A percentile compares a stretch with the other conserved stretches of the same genome.
Evolutionary conservation across 2,329 filamentous ascomycete species (phyloP).

Genomic region (Aspergillus uvarum): DNA sequence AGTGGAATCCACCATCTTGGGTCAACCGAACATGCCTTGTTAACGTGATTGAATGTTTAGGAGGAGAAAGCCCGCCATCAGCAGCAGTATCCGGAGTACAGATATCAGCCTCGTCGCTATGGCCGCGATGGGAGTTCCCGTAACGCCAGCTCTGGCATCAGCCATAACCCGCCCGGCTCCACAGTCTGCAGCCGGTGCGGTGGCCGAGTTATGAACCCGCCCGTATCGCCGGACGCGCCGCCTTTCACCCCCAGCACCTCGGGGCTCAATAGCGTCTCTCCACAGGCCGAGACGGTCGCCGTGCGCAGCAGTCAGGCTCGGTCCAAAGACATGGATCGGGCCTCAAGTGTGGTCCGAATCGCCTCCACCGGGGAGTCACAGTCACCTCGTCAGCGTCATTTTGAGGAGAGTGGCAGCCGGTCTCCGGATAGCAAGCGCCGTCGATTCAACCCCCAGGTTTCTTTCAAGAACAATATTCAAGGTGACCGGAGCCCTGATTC

Average conservation of each 20-base stretch:
- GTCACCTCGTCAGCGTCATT: constrained; percentile 26
- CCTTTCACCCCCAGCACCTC: constrained; percentile 39
- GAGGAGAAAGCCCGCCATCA: constrained; percentile 89
- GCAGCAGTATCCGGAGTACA: constrained; percentile 87
- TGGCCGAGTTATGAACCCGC: constrained; percentile 49
- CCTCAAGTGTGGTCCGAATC: constrained; percentile 27
- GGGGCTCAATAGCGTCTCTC: constrained; percentile 35
- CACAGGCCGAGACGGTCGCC: constrained; percentile 27
- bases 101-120: constrained; percentile 80
- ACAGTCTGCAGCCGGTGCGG: constrained; percentile 47
- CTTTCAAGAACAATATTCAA: constrained; percentile 41
- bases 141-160: constrained; percentile 34
- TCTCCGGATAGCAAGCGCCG: constrained; percentile 63
- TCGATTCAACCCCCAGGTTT: constrained; percentile 53
- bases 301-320: constrained; percentile 25
- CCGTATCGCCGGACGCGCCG: constrained; percentile 40
- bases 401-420: constrained; percentile 40
- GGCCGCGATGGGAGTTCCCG: constrained; percentile 54
- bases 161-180: constrained; percentile 37
- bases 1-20: constrained; percentile 12
- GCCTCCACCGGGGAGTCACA: constrained; percentile 25
- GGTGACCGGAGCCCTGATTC: constrained; percentile 39
- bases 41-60: constrained; percentile 39
- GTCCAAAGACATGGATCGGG: constrained; percentile 24
- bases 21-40: background rate